Evolutionary conservation across 352 stramenopile genomes (phyloP), one percentile per base, ranked within the genome.

Genomic region (Phytopythium boreale): DNA sequence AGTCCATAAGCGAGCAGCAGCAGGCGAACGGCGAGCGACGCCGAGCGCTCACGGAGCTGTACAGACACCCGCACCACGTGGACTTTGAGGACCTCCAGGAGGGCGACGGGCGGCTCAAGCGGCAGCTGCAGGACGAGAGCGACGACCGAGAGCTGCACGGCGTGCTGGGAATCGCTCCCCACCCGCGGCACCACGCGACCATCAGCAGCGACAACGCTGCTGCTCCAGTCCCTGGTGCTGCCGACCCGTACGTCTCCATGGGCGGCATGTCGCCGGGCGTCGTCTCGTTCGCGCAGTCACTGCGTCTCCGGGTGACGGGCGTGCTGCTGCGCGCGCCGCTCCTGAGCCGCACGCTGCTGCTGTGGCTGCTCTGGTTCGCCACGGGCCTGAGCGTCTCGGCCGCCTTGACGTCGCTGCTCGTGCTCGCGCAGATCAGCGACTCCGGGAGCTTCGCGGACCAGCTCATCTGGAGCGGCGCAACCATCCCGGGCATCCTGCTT

Each of bases 331-430:
- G 72, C 17, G 51, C 59, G 27, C 65, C 72, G 15, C 78, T 88
- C 49, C 63, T 74, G 31, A 10, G 50, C 12, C 74, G 75, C 26
- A 87, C 82, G 24, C 34, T 70, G 26, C 51, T 80, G 49, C 77
- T 87, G 57, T 89, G 80, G 77, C 47, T 76, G 47, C 66, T 79
- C 36, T 84, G 75, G 77, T 72, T 81, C 29, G 56, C 62, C 11
- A 31, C 71, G 37, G 44, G 65, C 1, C 60, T 51, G 19, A 64
- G 63, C 12, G 63, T 78, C 15, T 70, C 65, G 19, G 63, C 67
- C 11, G 60, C 67, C 0, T 58, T 80, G 14, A 57, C 70, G 29
- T 70, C 67, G 14, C 62, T 62, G 5, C 62, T 76, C n/a, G 66
- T 73, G 53, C 74, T 76, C 59, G 62, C 68, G 53, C 19, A 39